Evolutionary conservation across 768 basidiomycete genomes (phyloP), one percentile per base, ranked within the genome.

Genomic region (Porphyrellus cyaneotinctus): DNA sequence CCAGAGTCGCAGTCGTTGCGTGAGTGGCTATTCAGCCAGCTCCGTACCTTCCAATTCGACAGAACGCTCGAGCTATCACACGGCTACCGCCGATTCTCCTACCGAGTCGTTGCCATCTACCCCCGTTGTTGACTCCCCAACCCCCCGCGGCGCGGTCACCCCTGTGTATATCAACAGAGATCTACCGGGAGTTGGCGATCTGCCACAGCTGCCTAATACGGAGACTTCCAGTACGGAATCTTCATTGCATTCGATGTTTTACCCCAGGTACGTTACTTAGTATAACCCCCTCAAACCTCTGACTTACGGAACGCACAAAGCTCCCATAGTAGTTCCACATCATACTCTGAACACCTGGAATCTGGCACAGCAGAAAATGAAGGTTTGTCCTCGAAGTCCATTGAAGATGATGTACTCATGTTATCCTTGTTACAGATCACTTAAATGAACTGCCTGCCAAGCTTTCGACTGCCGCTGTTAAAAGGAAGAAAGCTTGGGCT

Each of bases 21-120:
- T 23, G 28, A 51, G 26, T 8, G 44, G 17, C 22, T 1, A 20
- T 50, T 6, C 53, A 36, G 41, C 33, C 22, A 48, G 24, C 23
- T 5, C 17, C 1, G 14, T 43, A 5, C 9, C 57, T 28, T 54
- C 48, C n/a, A n/a, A n/a, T n/a, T n/a, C n/a, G 43, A 30, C 22
- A 36, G 33, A 36, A 18, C 23, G 6, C 14, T 49, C 50, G 12
- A 47, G 37, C 32, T 59, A 30, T 49, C 18, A 49, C n/a, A n/a
- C n/a, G n/a, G n/a, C n/a, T 44, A 57, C 60, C 9, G 37, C 53
- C 13, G 9, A 43, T 15, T 62, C 62, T 26, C 53, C 53, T 42
- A 26, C 30, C 22, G 45, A 39, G 9, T 62, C 51, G 10, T n/a
- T 17, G 1, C 43, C 52, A 4, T 18, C 54, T 11, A 55, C 33